Conservation (phyloP, 768 basidiomycete genomes). For the Pleurotus sapidus region DNA sequence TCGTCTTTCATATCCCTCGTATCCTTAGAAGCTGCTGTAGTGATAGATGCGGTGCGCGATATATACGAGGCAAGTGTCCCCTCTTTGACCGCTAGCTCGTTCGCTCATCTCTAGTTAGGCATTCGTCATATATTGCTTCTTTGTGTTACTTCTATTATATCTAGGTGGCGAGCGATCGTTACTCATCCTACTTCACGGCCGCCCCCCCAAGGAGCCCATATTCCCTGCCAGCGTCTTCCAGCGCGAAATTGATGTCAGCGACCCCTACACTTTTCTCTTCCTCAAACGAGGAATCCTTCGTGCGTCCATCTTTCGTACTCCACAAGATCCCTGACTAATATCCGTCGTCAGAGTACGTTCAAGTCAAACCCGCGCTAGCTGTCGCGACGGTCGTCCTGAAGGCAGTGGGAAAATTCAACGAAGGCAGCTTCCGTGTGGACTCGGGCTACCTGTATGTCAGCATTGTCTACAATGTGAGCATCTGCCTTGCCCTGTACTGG, state of each 20-base stretch:
- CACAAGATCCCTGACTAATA: neutral
- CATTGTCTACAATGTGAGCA: constrained; percentile 80
- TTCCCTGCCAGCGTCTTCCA: constrained; percentile 86
- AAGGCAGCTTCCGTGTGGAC: constrained; percentile 80
- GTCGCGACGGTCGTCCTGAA: constrained; percentile 84
- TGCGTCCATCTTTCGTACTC: constrained; percentile 28
- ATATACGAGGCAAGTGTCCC: constrained; percentile 79
- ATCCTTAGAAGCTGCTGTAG: constrained; percentile 92
- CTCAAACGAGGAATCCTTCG: constrained; percentile 95
- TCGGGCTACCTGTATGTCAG: constrained; percentile 93
- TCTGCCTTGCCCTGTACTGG: constrained; percentile 81
- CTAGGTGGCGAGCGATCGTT: constrained; percentile 93
- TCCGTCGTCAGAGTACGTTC: constrained; percentile 84
- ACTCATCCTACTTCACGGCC: constrained; percentile 87
- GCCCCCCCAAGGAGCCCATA: constrained; percentile 82
- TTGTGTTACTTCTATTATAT: constrained; percentile 76
- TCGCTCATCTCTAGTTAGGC: constrained; percentile 44
- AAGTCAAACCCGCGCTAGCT: constrained; percentile 91
- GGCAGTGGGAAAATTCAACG: constrained; percentile 81
- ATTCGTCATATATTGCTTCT: constrained; percentile 94
- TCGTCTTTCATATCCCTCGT: constrained; percentile 91
- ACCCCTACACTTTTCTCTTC: constrained; percentile 92
- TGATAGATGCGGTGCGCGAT: constrained; percentile 93
- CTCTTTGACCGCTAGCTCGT: neutral
- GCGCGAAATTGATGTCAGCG: constrained; percentile 87